These are phyloP conservation scores for Rutstroemia sp. DNA, from an alignment of 2,329 filamentous ascomycete species.

Conservation along the genomic window DNA sequence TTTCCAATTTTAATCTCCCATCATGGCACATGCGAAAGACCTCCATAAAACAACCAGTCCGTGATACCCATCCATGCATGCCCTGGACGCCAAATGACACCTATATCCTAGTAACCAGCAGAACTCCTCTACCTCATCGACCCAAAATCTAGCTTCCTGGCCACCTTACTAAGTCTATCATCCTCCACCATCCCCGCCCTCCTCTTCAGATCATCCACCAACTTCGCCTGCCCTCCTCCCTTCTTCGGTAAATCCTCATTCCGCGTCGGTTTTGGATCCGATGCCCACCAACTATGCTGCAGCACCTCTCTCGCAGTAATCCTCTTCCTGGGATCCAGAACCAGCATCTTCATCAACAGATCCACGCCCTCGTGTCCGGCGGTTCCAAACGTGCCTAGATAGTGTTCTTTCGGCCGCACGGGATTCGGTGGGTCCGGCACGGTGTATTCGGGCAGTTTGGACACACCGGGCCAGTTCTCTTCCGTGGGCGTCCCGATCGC, in stretches of 20 bases:
- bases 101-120: not conserved
- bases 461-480: slow-evolving; percentile 91
- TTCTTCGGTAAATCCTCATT: slow-evolving; percentile 78
- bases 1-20: not conserved
- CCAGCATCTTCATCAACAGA: slow-evolving; percentile 76
- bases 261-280: slow-evolving; percentile 73
- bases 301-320: slow-evolving; percentile 72
- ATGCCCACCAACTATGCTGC: slow-evolving; percentile 78
- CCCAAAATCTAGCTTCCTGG: slow-evolving; percentile 29
- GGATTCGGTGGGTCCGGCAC: slow-evolving; percentile 49
- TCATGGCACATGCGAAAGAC: not conserved
- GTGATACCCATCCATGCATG: too few species aligned
- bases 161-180: slow-evolving; percentile 55
- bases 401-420: slow-evolving; percentile 62
- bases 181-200: slow-evolving; percentile 62
- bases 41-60: too few species aligned
- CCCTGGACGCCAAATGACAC: not conserved
- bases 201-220: slow-evolving; percentile 63
- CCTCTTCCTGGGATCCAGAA: slow-evolving; percentile 78
- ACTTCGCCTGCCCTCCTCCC: slow-evolving; percentile 62
- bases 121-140: slow-evolving; percentile 18
- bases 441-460: slow-evolving; percentile 72
- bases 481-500: slow-evolving; percentile 86
- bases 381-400: slow-evolving; percentile 68
- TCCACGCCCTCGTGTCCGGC: slow-evolving; percentile 80